Conservation (phyloP, 208 protist species). For the Crithidia brevicula region DNA sequence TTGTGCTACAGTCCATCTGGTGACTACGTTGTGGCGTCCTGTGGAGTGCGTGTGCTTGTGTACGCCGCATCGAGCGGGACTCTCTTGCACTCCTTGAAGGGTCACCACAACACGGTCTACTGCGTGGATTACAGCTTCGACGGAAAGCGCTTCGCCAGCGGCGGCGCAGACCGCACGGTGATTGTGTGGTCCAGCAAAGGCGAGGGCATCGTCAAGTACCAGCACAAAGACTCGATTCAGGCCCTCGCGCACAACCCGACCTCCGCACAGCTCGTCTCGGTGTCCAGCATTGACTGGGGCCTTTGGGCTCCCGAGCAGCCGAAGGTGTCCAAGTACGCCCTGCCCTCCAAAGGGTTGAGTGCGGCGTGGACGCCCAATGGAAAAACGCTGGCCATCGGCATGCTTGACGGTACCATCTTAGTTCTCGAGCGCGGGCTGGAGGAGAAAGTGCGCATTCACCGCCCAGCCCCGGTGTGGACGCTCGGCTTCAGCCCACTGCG, state of each 20-base stretch:
- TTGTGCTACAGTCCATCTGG: slow-evolving; percentile 91
- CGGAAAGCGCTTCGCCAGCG: slow-evolving; percentile 95
- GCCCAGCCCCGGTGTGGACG: slow-evolving; percentile 93
- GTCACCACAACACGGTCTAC: slow-evolving; percentile 95
- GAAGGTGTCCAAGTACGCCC: slow-evolving; percentile 88
- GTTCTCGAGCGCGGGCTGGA: slow-evolving; percentile 44
- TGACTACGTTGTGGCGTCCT: slow-evolving; percentile 89
- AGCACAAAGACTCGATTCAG: slow-evolving; percentile 96
- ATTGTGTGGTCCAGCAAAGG: slow-evolving; percentile 96
- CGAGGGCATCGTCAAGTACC: slow-evolving; percentile 96
- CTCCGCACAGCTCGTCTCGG: slow-evolving; percentile 83
- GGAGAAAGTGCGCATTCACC: slow-evolving; percentile 65
- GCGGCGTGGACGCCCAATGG: slow-evolving; percentile 95
- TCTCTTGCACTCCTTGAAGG: slow-evolving; percentile 94
- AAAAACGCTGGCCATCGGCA: slow-evolving; percentile 92
- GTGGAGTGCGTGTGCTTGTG: slow-evolving; percentile 92
- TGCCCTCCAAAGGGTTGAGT: slow-evolving; percentile 91
- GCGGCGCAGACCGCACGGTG: slow-evolving; percentile 93
- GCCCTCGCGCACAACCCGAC: slow-evolving; percentile 94
- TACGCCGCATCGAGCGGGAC: slow-evolving; percentile 92
- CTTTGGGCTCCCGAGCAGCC: slow-evolving; percentile 95
- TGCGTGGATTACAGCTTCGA: slow-evolving; percentile 87
- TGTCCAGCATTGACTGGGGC: slow-evolving; percentile 94
- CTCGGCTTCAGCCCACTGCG: slow-evolving; percentile 93
- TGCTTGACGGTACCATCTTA: slow-evolving; percentile 86